Evolutionary conservation across 139 green algal genomes (phyloP).

Genomic region (Choricystis sp.): DNA sequence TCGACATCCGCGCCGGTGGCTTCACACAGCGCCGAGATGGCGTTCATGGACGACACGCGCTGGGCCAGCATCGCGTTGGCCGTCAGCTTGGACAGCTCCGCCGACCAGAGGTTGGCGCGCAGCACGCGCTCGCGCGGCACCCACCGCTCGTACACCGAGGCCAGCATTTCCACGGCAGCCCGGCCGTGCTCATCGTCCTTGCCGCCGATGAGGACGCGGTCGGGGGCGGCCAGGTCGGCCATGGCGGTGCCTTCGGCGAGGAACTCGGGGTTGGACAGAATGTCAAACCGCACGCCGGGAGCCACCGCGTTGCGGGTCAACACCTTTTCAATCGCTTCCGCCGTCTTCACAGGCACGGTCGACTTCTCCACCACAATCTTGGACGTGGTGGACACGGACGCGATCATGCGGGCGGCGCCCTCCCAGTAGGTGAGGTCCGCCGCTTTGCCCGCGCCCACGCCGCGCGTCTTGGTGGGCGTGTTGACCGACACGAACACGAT

Average conservation of each 20-base stretch:
- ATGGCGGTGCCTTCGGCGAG: constrained; percentile 83
- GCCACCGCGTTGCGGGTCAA: constrained; percentile 59
- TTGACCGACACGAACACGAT: constrained; percentile 98
- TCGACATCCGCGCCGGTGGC: constrained; percentile 83
- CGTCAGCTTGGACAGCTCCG: constrained; percentile 96
- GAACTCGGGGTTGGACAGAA: constrained; percentile 87
- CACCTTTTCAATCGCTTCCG: constrained; percentile 94
- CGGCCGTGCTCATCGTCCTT: constrained; percentile 61
- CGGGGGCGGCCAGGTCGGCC: constrained; percentile 60
- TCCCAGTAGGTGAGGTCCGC: constrained; percentile 99
- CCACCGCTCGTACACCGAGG: constrained; percentile 88
- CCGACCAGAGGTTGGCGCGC: constrained; percentile 88
- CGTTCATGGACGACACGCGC: constrained; percentile 97
- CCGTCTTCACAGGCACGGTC: constrained; percentile 98
- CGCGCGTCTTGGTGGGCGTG: constrained; percentile 94
- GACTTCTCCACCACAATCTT: constrained; percentile 99
- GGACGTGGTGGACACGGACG: constrained; percentile 51
- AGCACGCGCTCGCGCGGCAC: constrained; percentile 85
- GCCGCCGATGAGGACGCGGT: constrained; percentile 67
- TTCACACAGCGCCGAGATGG: constrained; percentile 96
- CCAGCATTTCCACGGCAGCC: constrained; percentile 48
- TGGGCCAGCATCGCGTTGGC: constrained; percentile 97
- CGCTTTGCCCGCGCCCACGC: constrained; percentile 88
- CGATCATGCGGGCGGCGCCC: constrained; percentile 84
- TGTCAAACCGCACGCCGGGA: constrained; percentile 72